Base-by-base conservation (phyloP, 1,284 basidiomycete species). In the Rhodotorula glutinis region DNA sequence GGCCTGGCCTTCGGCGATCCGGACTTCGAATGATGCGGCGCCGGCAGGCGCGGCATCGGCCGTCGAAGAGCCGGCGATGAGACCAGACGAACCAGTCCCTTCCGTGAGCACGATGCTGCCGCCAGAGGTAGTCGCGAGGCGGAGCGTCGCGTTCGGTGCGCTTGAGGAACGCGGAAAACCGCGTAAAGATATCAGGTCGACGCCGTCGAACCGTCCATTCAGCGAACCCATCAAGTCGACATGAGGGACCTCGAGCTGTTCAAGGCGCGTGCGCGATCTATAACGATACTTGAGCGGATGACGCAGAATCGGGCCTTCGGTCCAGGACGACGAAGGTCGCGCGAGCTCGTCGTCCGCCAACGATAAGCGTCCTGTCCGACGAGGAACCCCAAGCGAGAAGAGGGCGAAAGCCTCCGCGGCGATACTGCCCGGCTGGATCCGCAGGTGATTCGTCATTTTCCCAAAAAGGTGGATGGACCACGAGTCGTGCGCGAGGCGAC, bases 401-500 rank as follows among this genome's bases (percentile, higher is more conserved):
- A 43, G 5, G n/a, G 65, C 65, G 40, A 72, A 67, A 10, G 59
- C 63, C 46, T 65, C 62, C 21, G 49, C 72, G 38, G 62, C 52
- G 56, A 73, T 55, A 25, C 62, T 65, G 21, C 52, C 56, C 2
- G 54, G 43, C 46, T 73, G 67, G 43, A 73, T 71, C 11, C 57
- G 52, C 2, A 73, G 67, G 29, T 71, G 70, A 30, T 62, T 56
- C 47, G 72, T 71, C 72, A 73, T 73, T 58, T 63, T 66, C 57
- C 66, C 63, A 40, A 69, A 67, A 9, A 73, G 62, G 49, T 69
- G 64, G 43, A 71, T 63, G 47, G 66, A 66, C 69, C 66, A 73
- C 21, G 60, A 59, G 44, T 46, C 40, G 17, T 60, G 44, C 14
- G 58, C 51, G 30, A 66, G 59, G 27, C 55, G 47, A 11, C 47